phyloP scores from a whole-genome alignment of 169 alveolate species.

The Amoebophrya sp. region DNA sequence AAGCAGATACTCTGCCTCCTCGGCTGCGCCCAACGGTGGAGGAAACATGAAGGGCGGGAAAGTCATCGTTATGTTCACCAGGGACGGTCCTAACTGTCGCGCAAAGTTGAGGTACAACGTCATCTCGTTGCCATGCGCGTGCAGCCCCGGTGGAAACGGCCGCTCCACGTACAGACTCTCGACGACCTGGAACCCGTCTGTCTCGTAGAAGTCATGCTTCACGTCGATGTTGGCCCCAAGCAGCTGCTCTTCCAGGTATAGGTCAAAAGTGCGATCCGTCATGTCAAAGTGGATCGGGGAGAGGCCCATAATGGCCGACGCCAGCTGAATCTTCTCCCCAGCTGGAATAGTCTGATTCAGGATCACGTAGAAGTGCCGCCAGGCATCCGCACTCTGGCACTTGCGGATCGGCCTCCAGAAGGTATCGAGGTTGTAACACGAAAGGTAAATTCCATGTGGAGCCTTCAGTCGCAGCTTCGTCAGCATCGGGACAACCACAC shows the following conservation, averaged over 20 bases:
- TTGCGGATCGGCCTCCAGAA: neutral
- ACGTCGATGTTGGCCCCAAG: neutral
- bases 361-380: neutral
- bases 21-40: neutral
- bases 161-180: neutral
- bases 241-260: neutral
- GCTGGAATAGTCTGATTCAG: neutral
- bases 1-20: neutral
- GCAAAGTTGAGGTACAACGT: neutral
- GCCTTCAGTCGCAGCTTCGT: neutral
- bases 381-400: neutral
- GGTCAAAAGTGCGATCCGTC: neutral
- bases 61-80: neutral
- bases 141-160: neutral
- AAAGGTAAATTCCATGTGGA: neutral
- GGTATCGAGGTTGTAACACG: neutral
- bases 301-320: neutral
- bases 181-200: neutral
- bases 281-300: neutral
- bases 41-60: neutral
- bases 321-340: neutral
- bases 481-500: neutral
- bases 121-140: neutral
- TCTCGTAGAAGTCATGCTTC: slow-evolving; percentile 10
- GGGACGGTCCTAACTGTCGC: neutral